These are phyloP conservation scores for Talaromyces ruber DNA, from an alignment of 495 filamentous ascomycete species.

Conservation along the genomic window DNA sequence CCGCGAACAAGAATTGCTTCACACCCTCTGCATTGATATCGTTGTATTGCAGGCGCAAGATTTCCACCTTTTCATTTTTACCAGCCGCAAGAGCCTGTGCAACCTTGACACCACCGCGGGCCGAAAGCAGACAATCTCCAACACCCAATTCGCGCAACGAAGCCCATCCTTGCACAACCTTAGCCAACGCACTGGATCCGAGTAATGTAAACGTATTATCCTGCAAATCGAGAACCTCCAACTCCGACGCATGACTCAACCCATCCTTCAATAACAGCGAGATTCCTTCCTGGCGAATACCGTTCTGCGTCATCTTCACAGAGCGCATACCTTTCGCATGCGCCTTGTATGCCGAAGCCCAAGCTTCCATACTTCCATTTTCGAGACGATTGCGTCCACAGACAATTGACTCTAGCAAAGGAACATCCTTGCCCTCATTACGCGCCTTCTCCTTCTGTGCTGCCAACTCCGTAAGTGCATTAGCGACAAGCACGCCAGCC, in stretches of 20 bases:
- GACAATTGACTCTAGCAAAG: conserved; percentile 83
- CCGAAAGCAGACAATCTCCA: conserved; percentile 75
- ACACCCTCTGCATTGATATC: conserved; percentile 74
- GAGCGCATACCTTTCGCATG: conserved; percentile 66
- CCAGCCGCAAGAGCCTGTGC: conserved; percentile 64
- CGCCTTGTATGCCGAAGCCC: conserved; percentile 77
- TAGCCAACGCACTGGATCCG: conserved; percentile 71
- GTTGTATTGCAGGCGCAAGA: conserved; percentile 84
- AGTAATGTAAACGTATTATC: conserved; percentile 90
- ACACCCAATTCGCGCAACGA: conserved; percentile 76
- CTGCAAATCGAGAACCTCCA: conserved; percentile 80
- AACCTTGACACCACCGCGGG: conserved; percentile 68
- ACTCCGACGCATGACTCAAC: conserved; percentile 51
- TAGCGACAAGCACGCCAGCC: conserved; percentile 77
- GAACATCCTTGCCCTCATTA: conserved; percentile 55
- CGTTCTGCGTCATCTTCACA: conserved; percentile 98
- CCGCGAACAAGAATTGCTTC: conserved; percentile 56
- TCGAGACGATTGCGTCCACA: conserved; percentile 94
- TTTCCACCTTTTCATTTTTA: conserved; percentile 67
- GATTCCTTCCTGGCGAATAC: conserved; percentile 91
- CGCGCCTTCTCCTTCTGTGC: conserved; percentile 72
- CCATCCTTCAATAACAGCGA: conserved; percentile 67
- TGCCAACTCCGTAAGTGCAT: conserved; percentile 67
- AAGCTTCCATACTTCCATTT: conserved; percentile 90
- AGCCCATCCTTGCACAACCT: conserved; percentile 64